A percentile compares a stretch with the other conserved stretches of the same genome.
phyloP scores from a whole-genome alignment of 345 rosid genomes.

The Clausena lansium region DNA sequence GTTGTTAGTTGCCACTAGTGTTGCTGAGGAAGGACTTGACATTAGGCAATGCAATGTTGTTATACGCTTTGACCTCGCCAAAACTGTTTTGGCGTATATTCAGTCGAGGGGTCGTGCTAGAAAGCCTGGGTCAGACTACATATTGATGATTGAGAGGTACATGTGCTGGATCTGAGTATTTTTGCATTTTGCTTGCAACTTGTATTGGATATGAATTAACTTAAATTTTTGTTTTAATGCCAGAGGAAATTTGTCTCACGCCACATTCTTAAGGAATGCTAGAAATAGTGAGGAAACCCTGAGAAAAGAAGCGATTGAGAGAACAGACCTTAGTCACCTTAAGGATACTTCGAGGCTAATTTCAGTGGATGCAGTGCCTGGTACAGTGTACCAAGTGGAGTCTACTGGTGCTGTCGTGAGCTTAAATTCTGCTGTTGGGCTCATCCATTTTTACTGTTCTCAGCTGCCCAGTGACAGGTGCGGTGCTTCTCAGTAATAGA shows the following conservation, averaged over 20 bases:
- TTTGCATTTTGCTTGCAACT: background rate
- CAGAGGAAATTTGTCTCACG: constrained; percentile 88
- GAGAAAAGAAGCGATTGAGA: constrained; percentile 93
- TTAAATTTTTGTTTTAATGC: constrained; percentile 9
- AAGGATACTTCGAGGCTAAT: constrained; percentile 86
- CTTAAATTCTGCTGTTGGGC: constrained; percentile 97
- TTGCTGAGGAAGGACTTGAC: constrained; percentile 99
- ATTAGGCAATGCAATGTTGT: constrained; percentile 98
- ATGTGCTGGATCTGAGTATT: constrained; percentile 6
- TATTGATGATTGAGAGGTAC: constrained; percentile 98
- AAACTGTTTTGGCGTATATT: constrained; percentile 96
- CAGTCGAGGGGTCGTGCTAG: constrained; percentile 99
- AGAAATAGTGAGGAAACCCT: constrained; percentile 96
- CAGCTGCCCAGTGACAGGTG: constrained; percentile 99
- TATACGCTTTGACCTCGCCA: constrained; percentile 97
- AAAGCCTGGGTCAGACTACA: constrained; percentile 98
- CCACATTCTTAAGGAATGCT: constrained; percentile 88
- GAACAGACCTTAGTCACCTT: constrained; percentile 94
- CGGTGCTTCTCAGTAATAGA: background rate
- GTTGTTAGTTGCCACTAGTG: constrained; percentile 94
- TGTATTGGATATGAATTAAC: background rate
- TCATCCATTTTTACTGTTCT: constrained; percentile 91
- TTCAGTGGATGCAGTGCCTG: constrained; percentile 68
- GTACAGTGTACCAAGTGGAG: constrained; percentile 91
- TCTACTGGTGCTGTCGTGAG: constrained; percentile 97